Base-by-base conservation (phyloP, 768 basidiomycete species). In the Russula earlei region DNA sequence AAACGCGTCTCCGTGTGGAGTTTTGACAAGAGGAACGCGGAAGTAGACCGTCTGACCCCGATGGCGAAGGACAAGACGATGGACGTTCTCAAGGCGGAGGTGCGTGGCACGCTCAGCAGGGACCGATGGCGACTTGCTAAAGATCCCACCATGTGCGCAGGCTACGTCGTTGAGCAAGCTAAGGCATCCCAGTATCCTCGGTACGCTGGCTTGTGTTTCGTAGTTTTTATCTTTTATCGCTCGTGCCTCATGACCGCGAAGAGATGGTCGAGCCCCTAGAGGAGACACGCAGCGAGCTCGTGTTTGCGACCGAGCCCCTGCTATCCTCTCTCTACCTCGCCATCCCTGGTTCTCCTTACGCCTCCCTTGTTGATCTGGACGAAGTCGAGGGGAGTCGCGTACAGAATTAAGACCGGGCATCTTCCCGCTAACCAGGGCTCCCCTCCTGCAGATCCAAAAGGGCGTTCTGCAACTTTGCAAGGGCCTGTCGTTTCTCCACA, bases 231-330 rank as follows among this genome's bases (percentile, higher is more conserved):
- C 49, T 19, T 22, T 49, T 19, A 37, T 64, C 44, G 56, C 57
- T 54, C 57, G 36, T 38, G 40, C 54, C 54, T 61, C 44, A 54
- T 55, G 55, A 55, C 24, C 6, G 22, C 43, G 52, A 69, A 91
- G 95, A 98, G 74, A 90, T 97, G 85, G 93, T 95, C 27, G 96
- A 99, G 70, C 95, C 96, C 24, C 72, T 96, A 44, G 93, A 97
- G 67, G 95, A 99, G 70, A 87, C 93, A 0, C 76, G 95, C 54
- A 85, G 74, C 36, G 89, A 95, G 63, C 75, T 98, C 38, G 82
- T 85, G 38, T 98, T 97, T 65, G 95, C 94, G 8, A 96, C 96
- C 0, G 96, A 99, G 66, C 85, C 86, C 29, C 74, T 98, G 31
- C 70, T 90, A 10, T 87, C 91, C 0, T 89, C 91, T 1, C 77